A percentile compares a stretch with the other conserved stretches of the same genome.
These are phyloP conservation scores for Phytophthora litchii DNA, from an alignment of 352 stramenopile genomes.

Conservation along the genomic window DNA sequence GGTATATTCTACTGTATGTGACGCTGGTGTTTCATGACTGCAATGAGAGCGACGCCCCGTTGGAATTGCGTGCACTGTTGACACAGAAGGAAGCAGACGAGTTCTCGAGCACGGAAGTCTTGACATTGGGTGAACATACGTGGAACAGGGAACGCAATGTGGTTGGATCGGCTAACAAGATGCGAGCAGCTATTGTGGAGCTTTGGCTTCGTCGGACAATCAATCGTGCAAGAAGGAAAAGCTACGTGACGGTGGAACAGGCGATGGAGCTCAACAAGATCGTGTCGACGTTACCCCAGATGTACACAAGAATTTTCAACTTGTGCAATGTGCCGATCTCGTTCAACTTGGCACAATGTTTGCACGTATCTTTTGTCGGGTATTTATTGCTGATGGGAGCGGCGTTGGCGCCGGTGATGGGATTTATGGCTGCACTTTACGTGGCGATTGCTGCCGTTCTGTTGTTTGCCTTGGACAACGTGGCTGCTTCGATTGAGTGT, in stretches of 20 bases:
- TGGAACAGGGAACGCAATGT: conserved; percentile 53
- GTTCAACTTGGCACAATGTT: conserved; percentile 53
- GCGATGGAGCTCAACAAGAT: conserved; percentile 56
- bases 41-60: conserved; percentile 39
- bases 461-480: conserved; percentile 55
- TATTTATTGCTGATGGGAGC: conserved; percentile 51
- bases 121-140: conserved; percentile 46
- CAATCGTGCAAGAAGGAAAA: conserved; percentile 42
- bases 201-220: conserved; percentile 61
- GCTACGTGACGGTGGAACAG: conserved; percentile 49
- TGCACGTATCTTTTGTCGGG: conserved; percentile 45
- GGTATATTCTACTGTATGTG: conserved; percentile 61
- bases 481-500: conserved; percentile 58
- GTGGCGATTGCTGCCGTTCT: conserved; percentile 46
- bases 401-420: conserved; percentile 19
- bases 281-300: conserved; percentile 49
- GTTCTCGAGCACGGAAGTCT: conserved; percentile 45
- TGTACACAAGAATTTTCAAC: conserved; percentile 62
- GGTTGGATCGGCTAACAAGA: conserved; percentile 55
- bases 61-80: conserved; percentile 50
- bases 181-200: conserved; percentile 58
- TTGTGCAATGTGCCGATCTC: conserved; percentile 51
- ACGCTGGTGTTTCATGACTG: conserved; percentile 68
- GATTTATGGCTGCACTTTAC: conserved; percentile 35
- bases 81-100: conserved; percentile 49